These are phyloP conservation scores for Aspergillus transmontanensis DNA, from an alignment of 2,329 filamentous ascomycete genomes.

Conservation along the genomic window DNA sequence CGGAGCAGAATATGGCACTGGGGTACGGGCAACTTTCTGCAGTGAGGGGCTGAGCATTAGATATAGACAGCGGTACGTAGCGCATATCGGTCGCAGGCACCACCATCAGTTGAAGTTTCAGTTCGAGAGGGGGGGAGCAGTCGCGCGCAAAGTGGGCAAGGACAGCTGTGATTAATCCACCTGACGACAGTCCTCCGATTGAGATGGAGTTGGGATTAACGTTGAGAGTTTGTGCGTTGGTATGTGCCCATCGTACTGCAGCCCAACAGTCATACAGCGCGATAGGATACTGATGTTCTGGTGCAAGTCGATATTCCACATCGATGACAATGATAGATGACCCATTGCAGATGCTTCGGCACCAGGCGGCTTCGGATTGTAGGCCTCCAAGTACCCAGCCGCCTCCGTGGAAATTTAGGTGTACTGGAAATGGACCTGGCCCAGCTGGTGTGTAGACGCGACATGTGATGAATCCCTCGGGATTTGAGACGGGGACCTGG, in stretches of 20 bases:
- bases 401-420: slow-evolving; percentile 2
- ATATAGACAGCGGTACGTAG: slow-evolving; percentile 23
- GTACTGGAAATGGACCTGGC: slow-evolving; percentile 1
- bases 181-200: slow-evolving; percentile 18
- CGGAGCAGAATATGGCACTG: slow-evolving; percentile 27
- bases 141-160: slow-evolving; percentile 38
- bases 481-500: slow-evolving; percentile 27
- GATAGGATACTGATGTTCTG: neutral
- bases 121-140: slow-evolving; percentile 24
- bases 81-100: slow-evolving; percentile 39
- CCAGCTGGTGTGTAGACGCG: slow-evolving; percentile 3
- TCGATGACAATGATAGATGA: slow-evolving; percentile 2
- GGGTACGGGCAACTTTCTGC: slow-evolving; percentile 25
- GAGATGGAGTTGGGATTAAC: slow-evolving; percentile 12
- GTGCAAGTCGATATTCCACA: slow-evolving; percentile 7
- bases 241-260: slow-evolving; percentile 2
- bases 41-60: slow-evolving; percentile 8
- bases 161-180: slow-evolving; percentile 31
- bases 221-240: slow-evolving; percentile 10
- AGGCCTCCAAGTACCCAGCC: slow-evolving; percentile 9
- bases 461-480: slow-evolving; percentile 18
- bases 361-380: neutral
- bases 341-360: slow-evolving; percentile 3
- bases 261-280: slow-evolving; percentile 4
- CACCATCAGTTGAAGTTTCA: slow-evolving; percentile 35